phyloP scores from a whole-genome alignment of 2,329 filamentous ascomycete species.

The Neofusicoccum parvum region DNA sequence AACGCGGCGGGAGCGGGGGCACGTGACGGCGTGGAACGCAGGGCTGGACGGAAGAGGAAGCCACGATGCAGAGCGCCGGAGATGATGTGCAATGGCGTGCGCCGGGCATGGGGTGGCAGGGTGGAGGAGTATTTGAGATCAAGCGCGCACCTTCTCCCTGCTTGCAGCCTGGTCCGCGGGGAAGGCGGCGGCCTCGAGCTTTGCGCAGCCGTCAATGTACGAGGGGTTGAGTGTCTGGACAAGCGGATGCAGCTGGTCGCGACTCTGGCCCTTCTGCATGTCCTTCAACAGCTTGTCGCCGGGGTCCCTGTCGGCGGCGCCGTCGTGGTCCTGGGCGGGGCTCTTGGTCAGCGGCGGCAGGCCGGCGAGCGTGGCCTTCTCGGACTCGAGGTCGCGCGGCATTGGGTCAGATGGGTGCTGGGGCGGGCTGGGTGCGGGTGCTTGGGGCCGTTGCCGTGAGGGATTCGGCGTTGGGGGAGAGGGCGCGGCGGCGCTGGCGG shows the following conservation, averaged over 20 bases:
- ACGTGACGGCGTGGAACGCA: constrained; percentile 2
- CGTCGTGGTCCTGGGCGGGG: constrained; percentile 10
- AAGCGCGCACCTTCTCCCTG: constrained; percentile 57
- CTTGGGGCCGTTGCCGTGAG: not conserved
- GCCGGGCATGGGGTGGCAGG: not conserved
- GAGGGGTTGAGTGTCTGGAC: constrained; percentile 71
- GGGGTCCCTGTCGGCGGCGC: constrained; percentile 13
- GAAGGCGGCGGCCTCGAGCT: constrained; percentile 61
- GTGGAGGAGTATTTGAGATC: constrained; percentile 18
- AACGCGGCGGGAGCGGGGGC: not conserved
- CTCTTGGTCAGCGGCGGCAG: constrained; percentile 42
- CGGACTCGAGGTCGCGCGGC: constrained; percentile 47
- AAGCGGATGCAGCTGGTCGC: constrained; percentile 69
- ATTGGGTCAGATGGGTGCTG: constrained; percentile 30
- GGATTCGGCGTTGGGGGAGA: not conserved
- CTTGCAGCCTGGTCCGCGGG: constrained; percentile 60
- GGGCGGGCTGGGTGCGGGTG: constrained; percentile 5
- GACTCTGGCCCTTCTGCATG: constrained; percentile 38
- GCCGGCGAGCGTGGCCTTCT: constrained; percentile 36
- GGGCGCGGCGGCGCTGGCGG: not conserved
- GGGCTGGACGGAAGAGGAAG: not conserved
- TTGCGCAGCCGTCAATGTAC: constrained; percentile 64
- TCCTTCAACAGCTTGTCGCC: constrained; percentile 24
- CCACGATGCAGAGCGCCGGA: not conserved
- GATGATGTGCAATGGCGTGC: not conserved